Evolutionary conservation across 805 yeast species (phyloP).

Genomic region (Zygosaccharomyces rouxii): DNA sequence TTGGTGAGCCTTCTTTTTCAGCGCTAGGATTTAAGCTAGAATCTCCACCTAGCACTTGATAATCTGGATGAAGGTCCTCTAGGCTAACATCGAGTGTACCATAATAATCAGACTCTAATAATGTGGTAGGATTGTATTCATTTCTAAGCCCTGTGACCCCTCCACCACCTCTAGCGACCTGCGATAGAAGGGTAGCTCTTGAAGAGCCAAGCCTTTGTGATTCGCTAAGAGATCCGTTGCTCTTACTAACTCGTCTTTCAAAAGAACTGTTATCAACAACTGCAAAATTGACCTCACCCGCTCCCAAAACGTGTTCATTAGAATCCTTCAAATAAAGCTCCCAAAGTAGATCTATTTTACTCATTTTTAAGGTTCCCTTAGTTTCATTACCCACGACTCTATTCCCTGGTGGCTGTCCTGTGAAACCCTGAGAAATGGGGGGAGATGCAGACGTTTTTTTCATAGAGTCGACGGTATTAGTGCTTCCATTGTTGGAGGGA

Average conservation of each 20-base stretch:
- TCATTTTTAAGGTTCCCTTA: constrained; percentile 41
- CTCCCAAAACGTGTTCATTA: constrained; percentile 57
- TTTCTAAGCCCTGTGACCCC: constrained; percentile 40
- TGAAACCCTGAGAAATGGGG: constrained; percentile 1
- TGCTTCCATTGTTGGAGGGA: constrained; percentile 2
- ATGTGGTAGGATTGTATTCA: constrained; percentile 23
- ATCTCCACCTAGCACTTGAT: constrained; percentile 18
- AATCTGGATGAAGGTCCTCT: constrained; percentile 18
- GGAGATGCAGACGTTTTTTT: constrained; percentile 5
- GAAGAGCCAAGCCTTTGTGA: constrained; percentile 28
- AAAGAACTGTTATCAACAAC: constrained; percentile 44
- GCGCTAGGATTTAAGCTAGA: constrained; percentile 1
- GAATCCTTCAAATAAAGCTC: constrained; percentile 46
- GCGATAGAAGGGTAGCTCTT: constrained; percentile 40
- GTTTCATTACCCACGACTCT: neutral
- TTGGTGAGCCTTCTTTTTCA: neutral
- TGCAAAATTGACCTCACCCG: constrained; percentile 49
- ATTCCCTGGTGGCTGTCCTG: constrained; percentile 2
- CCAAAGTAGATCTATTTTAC: constrained; percentile 58
- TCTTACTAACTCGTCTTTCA: constrained; percentile 44
- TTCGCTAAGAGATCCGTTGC: constrained; percentile 54
- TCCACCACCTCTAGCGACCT: constrained; percentile 45
- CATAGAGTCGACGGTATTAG: neutral
- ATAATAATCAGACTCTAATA: constrained; percentile 34
- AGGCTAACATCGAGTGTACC: constrained; percentile 21